phyloP scores from a whole-genome alignment of 2,329 filamentous ascomycete species.

The Xylariaceae sp. region DNA sequence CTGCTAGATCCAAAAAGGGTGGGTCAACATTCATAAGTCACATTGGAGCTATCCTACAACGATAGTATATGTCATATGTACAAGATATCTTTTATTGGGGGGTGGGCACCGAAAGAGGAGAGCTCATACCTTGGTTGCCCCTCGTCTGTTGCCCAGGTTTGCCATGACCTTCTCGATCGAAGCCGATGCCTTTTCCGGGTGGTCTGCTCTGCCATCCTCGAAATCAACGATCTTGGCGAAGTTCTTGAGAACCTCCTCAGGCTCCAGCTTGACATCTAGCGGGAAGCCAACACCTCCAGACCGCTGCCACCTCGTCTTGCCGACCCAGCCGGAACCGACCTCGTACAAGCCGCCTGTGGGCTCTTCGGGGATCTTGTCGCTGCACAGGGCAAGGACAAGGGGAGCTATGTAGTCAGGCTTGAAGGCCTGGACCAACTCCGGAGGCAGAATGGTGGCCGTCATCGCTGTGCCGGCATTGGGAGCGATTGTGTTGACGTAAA shows the following conservation, averaged over 20 bases:
- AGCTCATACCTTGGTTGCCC: constrained; percentile 53
- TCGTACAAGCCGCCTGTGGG: constrained; percentile 87
- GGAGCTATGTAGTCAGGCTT: constrained; percentile 98
- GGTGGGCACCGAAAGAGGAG: constrained; percentile 23
- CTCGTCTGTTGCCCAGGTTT: constrained; percentile 75
- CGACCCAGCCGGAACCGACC: constrained; percentile 90
- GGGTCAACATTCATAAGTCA: constrained; percentile 15
- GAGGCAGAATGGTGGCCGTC: constrained; percentile 89
- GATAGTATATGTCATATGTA: constrained; percentile 24
- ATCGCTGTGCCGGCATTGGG: constrained; percentile 95
- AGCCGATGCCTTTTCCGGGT: constrained; percentile 74
- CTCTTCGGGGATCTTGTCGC: constrained; percentile 79
- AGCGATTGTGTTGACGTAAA: constrained; percentile 95
- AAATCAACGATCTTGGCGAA: constrained; percentile 82
- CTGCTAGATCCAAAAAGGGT: constrained; percentile 19
- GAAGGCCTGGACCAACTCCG: constrained; percentile 97
- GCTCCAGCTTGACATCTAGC: constrained; percentile 73
- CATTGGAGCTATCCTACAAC: constrained; percentile 23
- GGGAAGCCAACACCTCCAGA: constrained; percentile 87
- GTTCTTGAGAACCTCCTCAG: constrained; percentile 72
- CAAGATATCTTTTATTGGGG: constrained; percentile 12
- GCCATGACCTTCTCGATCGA: constrained; percentile 70
- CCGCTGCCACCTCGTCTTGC: constrained; percentile 90
- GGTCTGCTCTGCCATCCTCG: constrained; percentile 77
- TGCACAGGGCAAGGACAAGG: constrained; percentile 75